These are phyloP conservation scores for Plasmopara viticola DNA, from an alignment of 352 stramenopile species.

Conservation along the genomic window DNA sequence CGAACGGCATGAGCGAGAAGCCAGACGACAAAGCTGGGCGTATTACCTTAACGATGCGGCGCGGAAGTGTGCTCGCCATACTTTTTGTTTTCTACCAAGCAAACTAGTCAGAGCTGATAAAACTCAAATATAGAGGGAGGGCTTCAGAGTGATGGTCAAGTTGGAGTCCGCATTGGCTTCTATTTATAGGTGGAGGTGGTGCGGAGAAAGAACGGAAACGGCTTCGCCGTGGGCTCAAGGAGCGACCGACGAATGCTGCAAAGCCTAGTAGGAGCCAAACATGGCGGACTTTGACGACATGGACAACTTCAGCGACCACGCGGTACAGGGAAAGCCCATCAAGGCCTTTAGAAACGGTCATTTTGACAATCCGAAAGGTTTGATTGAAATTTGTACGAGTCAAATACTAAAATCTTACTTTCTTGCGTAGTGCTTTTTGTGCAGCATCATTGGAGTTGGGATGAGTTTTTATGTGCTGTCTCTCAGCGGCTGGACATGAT, in stretches of 20 bases:
- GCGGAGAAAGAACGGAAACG: too few species aligned
- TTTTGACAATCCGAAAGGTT: constrained; percentile 73
- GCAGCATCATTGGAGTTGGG: constrained; percentile 80
- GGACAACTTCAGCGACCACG: constrained; percentile 76
- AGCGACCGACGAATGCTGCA: too few species aligned
- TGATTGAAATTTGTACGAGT: neutral
- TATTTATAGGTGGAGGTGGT: too few species aligned
- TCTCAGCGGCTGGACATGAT: constrained; percentile 80
- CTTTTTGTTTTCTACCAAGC: too few species aligned
- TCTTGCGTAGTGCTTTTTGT: constrained; percentile 52
- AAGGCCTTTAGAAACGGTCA: constrained; percentile 75
- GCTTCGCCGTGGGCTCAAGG: too few species aligned
- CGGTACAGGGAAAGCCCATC: constrained; percentile 69
- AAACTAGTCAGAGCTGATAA: too few species aligned
- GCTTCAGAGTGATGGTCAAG: too few species aligned
- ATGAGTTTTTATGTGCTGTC: constrained; percentile 78
- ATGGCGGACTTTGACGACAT: constrained; percentile 34
- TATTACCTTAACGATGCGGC: constrained; percentile 68
- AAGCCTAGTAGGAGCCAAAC: too few species aligned
- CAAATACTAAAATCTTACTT: too few species aligned
- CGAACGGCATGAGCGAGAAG: neutral
- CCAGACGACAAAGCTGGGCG: neutral
- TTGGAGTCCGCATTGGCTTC: too few species aligned
- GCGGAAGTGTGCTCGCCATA: constrained; percentile 58
- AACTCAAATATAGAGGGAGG: too few species aligned